Base-by-base conservation (phyloP, 805 yeast genomes). In the Yarrowia sp. region DNA sequence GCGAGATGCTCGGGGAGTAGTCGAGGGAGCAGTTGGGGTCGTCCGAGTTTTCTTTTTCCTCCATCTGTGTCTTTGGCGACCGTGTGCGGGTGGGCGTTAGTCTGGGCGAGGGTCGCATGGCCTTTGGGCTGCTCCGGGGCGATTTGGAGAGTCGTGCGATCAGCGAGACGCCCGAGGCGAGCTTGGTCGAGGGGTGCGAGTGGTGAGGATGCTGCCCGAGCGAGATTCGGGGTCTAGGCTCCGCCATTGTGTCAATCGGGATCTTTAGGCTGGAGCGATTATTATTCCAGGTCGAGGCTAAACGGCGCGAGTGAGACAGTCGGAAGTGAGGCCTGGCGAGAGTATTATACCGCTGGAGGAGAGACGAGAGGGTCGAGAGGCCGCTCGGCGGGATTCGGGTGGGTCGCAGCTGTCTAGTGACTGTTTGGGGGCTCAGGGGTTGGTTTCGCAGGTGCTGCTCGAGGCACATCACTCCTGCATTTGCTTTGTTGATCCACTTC, bases 381-480 rank as follows among this genome's bases (percentile, higher is more conserved):
- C n/a, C n/a, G n/a, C n/a, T n/a, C n/a, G n/a, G n/a, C n/a, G n/a
- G n/a, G n/a, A n/a, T 42, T 25, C 18, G 33, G 49, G 32, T 27
- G 27, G 33, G 49, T 42, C 25, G 32, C 49, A 10, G 49, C 18
- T 29, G 8, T n/a, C n/a, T 16, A 12, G 24, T 44, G 35, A 29
- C 35, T 44, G 51, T 44, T 44, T 27, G 33, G 35, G 35, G 18
- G 6, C 39, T 33, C 39, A 33, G 58, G 42, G 58, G 58, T 16
- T 51, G 42, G 58, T 42, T 16, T 51, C 35, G 42, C 19, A 12
- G 58, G 24, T 51, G 58, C 42, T 51, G 58, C 42, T 35, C 58
- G 29, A 33, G 32, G 42, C 36, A 51, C 58, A 51, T 51, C 42
- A 51, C 58, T 51, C 58, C 58, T 51, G 58, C 58, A 51, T 51